These are phyloP conservation scores for Talaromyces thailandensis DNA, from an alignment of 495 filamentous ascomycete species.

Conservation along the genomic window DNA sequence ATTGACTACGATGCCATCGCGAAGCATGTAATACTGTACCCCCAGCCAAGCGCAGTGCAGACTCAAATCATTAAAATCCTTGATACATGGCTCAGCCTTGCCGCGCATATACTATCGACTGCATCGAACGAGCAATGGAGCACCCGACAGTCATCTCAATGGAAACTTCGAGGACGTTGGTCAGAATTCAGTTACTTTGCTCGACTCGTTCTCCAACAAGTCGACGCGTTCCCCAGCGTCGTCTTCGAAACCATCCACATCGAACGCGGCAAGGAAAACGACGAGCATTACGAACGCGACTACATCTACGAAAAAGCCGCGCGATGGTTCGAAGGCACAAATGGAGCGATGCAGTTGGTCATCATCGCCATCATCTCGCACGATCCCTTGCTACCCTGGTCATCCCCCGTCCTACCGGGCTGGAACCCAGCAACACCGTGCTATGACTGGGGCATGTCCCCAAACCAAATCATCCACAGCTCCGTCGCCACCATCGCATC, in stretches of 20 bases:
- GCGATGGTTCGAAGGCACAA: not conserved
- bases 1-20: not conserved
- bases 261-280: not conserved
- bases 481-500: not conserved
- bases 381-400: not conserved
- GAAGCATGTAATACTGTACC: not conserved
- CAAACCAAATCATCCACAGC: not conserved
- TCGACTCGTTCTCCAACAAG: not conserved
- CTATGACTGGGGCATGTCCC: not conserved
- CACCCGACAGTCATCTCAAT: not conserved
- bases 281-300: not conserved
- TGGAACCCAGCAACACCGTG: not conserved
- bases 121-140: not conserved
- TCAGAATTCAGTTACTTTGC: not conserved
- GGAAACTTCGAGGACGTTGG: not conserved
- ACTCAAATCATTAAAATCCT: not conserved
- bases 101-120: not conserved
- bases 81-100: not conserved
- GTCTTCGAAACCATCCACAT: not conserved
- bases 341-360: not conserved
- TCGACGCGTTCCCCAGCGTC: not conserved
- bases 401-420: not conserved
- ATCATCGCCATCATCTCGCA: not conserved
- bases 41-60: not conserved
- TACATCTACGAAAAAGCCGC: not conserved